These are phyloP conservation scores for Rhizophora apiculata DNA, from an alignment of 345 rosid genomes.

Conservation along the genomic window DNA sequence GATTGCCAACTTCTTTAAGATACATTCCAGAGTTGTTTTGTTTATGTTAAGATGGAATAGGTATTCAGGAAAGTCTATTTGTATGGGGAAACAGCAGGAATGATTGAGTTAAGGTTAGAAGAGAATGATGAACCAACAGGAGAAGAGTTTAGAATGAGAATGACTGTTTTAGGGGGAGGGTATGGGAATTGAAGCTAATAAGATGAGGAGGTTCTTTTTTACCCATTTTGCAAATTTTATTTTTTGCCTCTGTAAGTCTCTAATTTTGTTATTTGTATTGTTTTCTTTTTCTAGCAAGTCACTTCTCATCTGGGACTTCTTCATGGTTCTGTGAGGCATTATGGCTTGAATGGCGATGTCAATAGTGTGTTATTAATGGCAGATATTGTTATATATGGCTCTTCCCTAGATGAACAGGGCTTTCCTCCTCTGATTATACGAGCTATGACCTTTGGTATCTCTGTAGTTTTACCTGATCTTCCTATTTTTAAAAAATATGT, in stretches of 20 bases:
- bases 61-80: background rate
- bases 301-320: conserved; percentile 72
- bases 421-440: conserved; percentile 78
- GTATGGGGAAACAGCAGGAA: background rate
- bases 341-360: conserved; percentile 70
- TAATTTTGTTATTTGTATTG: background rate
- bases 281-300: conserved; percentile 52
- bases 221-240: background rate
- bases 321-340: conserved; percentile 64
- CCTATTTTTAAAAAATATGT: conserved; percentile 76
- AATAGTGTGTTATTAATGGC: conserved; percentile 69
- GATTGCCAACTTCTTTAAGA: too few relatives aligned
- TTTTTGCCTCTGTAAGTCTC: background rate
- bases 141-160: too few relatives aligned
- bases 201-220: background rate
- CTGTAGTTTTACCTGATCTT: conserved; percentile 69
- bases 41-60: too few relatives aligned
- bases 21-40: too few relatives aligned
- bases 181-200: background rate
- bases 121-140: too few relatives aligned
- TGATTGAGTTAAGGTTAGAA: background rate
- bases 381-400: conserved; percentile 83
- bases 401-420: conserved; percentile 92
- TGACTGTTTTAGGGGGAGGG: too few relatives aligned
- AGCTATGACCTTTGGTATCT: conserved; percentile 87